These are phyloP conservation scores for Russula dissimulans DNA, from an alignment of 768 basidiomycete genomes.

Conservation along the genomic window DNA sequence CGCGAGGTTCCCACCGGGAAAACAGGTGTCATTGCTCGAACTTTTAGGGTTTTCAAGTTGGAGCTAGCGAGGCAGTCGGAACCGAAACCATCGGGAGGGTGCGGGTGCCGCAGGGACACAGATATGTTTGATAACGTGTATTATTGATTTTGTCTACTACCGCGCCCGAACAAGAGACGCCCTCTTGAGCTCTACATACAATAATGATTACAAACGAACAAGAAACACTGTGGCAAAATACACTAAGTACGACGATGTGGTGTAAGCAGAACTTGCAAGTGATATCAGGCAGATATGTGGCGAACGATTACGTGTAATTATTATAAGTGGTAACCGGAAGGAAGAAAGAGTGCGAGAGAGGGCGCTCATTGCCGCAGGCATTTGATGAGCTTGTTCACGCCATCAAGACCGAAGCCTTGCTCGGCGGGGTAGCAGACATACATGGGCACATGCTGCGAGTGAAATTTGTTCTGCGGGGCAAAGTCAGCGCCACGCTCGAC, in stretches of 20 bases:
- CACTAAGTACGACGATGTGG: neutral
- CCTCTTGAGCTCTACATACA: no score
- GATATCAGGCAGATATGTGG: neutral
- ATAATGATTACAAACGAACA: no score
- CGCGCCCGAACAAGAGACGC: no score
- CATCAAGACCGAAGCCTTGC: conserved; percentile 39
- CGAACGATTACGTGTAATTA: neutral
- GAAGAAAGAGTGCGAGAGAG: neutral
- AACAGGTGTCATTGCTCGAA: no score
- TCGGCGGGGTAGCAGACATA: conserved; percentile 42
- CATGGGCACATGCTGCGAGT: conserved; percentile 34
- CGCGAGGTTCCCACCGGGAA: no score
- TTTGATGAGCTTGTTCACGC: conserved; percentile 36
- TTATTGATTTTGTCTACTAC: no score
- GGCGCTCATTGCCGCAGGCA: conserved; percentile 14
- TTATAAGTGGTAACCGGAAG: neutral
- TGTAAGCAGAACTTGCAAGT: neutral
- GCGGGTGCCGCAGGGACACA: no score
- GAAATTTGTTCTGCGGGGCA: conserved; percentile 35
- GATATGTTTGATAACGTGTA: no score
- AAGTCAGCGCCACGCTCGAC: neutral
- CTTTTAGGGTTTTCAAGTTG: no score
- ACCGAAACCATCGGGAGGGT: no score
- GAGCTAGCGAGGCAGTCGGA: no score
- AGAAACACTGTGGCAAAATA: no score